A percentile compares a stretch with the other conserved stretches of the same genome.
These are phyloP conservation scores for Pachysandra terminalis DNA, from an alignment of 164 flowering plant genomes.

Conservation along the genomic window DNA sequence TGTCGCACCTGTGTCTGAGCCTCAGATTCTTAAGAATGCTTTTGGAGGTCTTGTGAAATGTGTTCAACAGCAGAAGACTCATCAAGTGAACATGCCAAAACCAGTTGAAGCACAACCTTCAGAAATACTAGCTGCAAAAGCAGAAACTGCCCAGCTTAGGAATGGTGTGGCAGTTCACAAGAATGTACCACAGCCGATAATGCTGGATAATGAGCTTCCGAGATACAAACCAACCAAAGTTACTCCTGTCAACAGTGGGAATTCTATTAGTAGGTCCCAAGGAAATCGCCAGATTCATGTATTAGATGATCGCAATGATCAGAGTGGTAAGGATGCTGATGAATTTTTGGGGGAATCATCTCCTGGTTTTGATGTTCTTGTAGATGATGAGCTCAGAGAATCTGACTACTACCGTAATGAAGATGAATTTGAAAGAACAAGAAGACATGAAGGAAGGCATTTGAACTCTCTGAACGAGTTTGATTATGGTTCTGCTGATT, in stretches of 20 bases:
- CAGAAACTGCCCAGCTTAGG: slow-evolving; percentile 20
- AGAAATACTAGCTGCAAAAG: slow-evolving; percentile 22
- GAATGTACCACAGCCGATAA: slow-evolving; percentile 12
- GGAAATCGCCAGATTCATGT: slow-evolving; percentile 29
- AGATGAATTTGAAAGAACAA: slow-evolving; percentile 46
- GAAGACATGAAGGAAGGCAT: slow-evolving; percentile 44
- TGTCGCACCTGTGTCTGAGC: slow-evolving; percentile 28
- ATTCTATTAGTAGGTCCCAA: slow-evolving; percentile 23
- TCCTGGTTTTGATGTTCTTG: slow-evolving; percentile 98
- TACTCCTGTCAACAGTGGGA: slow-evolving; percentile 33
- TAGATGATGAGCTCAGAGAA: slow-evolving; percentile 64
- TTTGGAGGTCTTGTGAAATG: slow-evolving; percentile 33
- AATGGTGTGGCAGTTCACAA: slow-evolving; percentile 21
- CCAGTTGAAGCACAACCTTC: slow-evolving; percentile 22
- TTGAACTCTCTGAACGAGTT: slow-evolving; percentile 33
- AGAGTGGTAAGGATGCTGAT: slow-evolving; percentile 60
- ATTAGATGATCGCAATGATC: slow-evolving; percentile 39
- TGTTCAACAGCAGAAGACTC: slow-evolving; percentile 33
- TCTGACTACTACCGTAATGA: slow-evolving; percentile 60
- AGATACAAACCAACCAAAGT: slow-evolving; percentile 24
- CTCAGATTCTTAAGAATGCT: slow-evolving; percentile 32
- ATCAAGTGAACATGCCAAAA: slow-evolving; percentile 32
- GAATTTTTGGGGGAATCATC: slow-evolving; percentile 73
- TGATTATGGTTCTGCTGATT: slow-evolving; percentile 41
- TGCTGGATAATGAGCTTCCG: slow-evolving; percentile 25